Base-by-base conservation (phyloP, 179 eudicot species). In the Corrigiola litoralis region DNA sequence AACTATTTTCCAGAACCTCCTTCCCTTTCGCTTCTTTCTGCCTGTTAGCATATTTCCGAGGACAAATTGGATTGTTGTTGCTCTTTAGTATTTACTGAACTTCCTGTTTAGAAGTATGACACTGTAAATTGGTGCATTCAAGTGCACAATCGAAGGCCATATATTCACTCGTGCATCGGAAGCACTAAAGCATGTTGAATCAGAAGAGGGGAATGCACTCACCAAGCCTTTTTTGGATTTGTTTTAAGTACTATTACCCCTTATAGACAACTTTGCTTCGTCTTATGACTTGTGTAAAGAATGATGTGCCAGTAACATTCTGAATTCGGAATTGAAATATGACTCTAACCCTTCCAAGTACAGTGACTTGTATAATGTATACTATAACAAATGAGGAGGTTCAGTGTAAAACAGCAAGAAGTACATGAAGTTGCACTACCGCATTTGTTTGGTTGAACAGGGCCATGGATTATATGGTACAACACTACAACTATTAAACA, bases 371-470 rank as follows among this genome's bases (percentile, higher is more conserved):
- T 83, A n/a, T n/a, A n/a, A n/a, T n/a, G n/a, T n/a, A 83, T 61
- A 80, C 81, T 72, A 71, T 89, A 77, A 88, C 85, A 31, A 79
- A 68, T 57, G 87, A 72, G 69, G 95, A 89, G 79, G 67, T 89
- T 71, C 82, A 75, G 70, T 77, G 79, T 40, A 85, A 79, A 77
- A 75, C 82, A 48, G 85, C 96, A 25, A 85, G 87, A 75, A 86
- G 53, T 62, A 69, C 96, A 60, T 85, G 91, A 37, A 89, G 96
- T 69, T 89, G 95, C 77, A 83, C 91, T 44, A 80, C 81, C 73
- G 96, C 94, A 57, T 85, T 89, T 79, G 86, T 89, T 72, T 89
- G 94, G 96, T 70, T 89, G 76, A 89, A 89, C 72, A 85, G 96
- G 86, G 88, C 96, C 12, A 84, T 87, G 96, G 96, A 89, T 83